These are phyloP conservation scores for Lactarius pseudohatsudake DNA, from an alignment of 768 basidiomycete genomes.

Conservation along the genomic window DNA sequence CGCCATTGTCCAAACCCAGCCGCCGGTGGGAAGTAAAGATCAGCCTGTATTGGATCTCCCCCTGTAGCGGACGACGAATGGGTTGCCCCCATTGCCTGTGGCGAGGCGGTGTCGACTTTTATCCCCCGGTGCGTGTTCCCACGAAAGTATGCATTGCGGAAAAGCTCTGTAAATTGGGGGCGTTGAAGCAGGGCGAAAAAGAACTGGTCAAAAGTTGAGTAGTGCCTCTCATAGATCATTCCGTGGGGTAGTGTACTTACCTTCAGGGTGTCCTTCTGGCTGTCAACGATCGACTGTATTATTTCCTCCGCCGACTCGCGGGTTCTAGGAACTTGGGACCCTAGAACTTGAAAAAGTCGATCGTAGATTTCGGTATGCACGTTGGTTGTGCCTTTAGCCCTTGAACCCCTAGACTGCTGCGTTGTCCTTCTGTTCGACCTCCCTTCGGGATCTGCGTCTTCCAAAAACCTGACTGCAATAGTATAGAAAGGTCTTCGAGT, in stretches of 20 bases:
- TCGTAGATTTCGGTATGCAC: conserved; percentile 3
- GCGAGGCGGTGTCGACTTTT: neutral
- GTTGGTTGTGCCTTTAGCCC: neutral
- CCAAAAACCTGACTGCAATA: conserved; percentile 11
- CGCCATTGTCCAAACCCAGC: conserved; percentile 17
- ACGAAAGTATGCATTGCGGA: conserved; percentile 16
- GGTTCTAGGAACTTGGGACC: conserved; percentile 2
- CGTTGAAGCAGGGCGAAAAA: neutral
- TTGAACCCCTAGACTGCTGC: neutral
- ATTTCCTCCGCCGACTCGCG: conserved; percentile 7
- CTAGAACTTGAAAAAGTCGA: conserved; percentile 10
- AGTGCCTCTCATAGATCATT: neutral
- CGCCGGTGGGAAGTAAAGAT: conserved; percentile 20
- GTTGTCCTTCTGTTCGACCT: conserved; percentile 1
- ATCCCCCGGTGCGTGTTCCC: conserved; percentile 12
- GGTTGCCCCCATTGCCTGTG: neutral
- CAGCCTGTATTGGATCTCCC: conserved; percentile 11
- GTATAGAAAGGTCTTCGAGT: conserved; percentile 7
- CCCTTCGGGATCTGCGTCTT: neutral
- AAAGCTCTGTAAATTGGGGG: neutral
- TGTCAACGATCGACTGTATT: neutral
- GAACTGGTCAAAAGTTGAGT: neutral
- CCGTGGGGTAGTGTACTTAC: neutral
- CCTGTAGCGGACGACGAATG: neutral
- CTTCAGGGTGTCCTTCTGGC: conserved; percentile 5